Percentiles rank a stretch among this genome's conserved stretches.
These are phyloP conservation scores for Naganishia sp. DNA, from an alignment of 1,284 basidiomycete genomes.

Conservation along the genomic window DNA sequence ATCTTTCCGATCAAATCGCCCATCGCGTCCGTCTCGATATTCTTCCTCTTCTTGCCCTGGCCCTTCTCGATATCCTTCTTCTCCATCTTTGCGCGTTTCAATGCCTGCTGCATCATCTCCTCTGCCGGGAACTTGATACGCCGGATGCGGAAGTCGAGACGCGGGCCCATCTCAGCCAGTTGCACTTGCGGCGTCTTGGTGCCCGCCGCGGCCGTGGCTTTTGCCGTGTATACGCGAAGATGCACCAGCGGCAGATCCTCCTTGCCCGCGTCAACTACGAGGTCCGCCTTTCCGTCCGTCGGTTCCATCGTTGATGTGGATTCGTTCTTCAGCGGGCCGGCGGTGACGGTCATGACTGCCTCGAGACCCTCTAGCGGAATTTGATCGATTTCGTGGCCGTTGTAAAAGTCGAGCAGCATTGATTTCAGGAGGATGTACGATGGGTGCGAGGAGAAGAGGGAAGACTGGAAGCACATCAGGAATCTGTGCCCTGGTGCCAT, in stretches of 20 bases:
- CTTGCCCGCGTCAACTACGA: constrained; percentile 44
- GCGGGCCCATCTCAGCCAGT: constrained; percentile 87
- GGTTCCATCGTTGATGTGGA: constrained; percentile 42
- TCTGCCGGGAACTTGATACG: constrained; percentile 72
- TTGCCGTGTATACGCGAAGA: constrained; percentile 81
- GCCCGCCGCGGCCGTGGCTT: constrained; percentile 70
- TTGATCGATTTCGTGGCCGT: constrained; percentile 79
- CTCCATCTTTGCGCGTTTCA: constrained; percentile 81
- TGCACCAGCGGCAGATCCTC: constrained; percentile 72
- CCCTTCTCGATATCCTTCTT: constrained; percentile 82
- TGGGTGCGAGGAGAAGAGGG: constrained; percentile 87
- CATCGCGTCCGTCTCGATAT: constrained; percentile 97
- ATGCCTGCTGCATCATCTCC: constrained; percentile 76
- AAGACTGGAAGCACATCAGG: constrained; percentile 91
- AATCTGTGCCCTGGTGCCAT: constrained; percentile 88
- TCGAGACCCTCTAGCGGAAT: constrained; percentile 85
- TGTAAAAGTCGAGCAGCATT: constrained; percentile 80
- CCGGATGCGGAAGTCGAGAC: constrained; percentile 78
- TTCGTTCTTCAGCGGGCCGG: constrained; percentile 61
- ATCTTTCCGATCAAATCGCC: constrained; percentile 89
- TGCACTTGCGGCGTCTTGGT: constrained; percentile 76
- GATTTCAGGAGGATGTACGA: constrained; percentile 91
- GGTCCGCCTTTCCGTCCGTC: constrained; percentile 48
- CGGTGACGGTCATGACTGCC: constrained; percentile 84
- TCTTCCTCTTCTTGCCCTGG: constrained; percentile 89